phyloP scores from a whole-genome alignment of 305 asterid genomes.

The Withania somnifera region DNA sequence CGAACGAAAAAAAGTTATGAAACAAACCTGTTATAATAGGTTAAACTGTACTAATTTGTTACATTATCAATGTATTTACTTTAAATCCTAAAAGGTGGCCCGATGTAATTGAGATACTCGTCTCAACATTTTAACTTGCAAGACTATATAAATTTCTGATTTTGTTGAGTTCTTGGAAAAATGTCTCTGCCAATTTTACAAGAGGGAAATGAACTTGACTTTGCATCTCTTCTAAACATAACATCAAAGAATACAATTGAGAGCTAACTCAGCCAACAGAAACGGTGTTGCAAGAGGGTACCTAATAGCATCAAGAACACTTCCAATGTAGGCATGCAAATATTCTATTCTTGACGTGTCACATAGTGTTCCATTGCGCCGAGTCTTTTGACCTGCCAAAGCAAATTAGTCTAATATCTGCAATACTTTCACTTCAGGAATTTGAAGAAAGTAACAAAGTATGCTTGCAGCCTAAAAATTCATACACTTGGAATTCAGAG shows the following conservation, averaged over 20 bases:
- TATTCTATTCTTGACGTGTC: constrained; percentile 36
- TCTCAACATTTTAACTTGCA: not conserved
- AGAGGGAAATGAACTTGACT: not conserved
- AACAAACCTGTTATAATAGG: not conserved
- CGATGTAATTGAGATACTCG: not conserved
- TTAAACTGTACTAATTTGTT: not conserved
- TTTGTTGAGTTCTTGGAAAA: not conserved
- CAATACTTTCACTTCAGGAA: not conserved
- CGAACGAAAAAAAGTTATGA: too few relatives aligned
- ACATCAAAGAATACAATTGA: not conserved
- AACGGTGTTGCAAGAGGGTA: not conserved
- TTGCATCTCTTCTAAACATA: not conserved
- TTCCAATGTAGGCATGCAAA: constrained; percentile 34
- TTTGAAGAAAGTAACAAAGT: not conserved
- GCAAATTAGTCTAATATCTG: not conserved
- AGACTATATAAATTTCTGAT: not conserved
- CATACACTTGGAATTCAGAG: not conserved
- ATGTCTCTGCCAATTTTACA: not conserved
- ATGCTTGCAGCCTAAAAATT: not conserved
- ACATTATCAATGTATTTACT: not conserved
- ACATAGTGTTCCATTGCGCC: constrained; percentile 25
- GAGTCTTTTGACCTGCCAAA: constrained; percentile 23
- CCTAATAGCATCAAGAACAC: constrained; percentile 37
- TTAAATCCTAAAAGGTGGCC: not conserved
- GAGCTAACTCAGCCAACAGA: not conserved